These are phyloP conservation scores for Aureobasidium sp. DNA, from an alignment of 2,329 filamentous ascomycete species.

Conservation along the genomic window DNA sequence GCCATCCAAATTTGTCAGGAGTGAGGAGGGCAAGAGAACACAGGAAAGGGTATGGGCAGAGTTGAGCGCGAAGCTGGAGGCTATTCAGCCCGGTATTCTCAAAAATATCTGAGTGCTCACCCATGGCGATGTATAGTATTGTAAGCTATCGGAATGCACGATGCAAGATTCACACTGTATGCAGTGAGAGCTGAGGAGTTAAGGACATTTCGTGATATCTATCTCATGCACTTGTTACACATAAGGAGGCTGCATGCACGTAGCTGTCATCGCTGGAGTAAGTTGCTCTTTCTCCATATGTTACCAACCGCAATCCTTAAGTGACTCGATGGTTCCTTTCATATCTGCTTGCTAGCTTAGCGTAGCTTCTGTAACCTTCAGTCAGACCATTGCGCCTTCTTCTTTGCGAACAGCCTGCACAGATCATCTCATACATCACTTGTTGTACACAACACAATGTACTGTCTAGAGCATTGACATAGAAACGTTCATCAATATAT, in stretches of 20 bases:
- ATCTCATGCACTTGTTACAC: too few relatives aligned
- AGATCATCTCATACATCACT: too few relatives aligned
- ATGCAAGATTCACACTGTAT: too few relatives aligned
- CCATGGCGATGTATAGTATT: not conserved
- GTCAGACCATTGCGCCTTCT: not conserved
- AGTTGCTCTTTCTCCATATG: too few relatives aligned
- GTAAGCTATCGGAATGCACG: too few relatives aligned
- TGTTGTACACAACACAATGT: not conserved
- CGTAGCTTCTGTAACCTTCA: not conserved
- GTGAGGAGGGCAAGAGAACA: constrained; percentile 30
- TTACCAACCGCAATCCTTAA: too few relatives aligned
- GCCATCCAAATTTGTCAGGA: constrained; percentile 30
- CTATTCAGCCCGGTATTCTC: constrained; percentile 30
- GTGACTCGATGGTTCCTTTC: not conserved
- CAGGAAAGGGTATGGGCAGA: constrained; percentile 37
- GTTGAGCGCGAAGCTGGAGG: constrained; percentile 33
- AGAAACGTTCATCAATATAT: not conserved
- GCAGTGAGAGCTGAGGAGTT: too few relatives aligned
- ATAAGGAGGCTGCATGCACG: too few relatives aligned
- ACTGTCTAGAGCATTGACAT: too few relatives aligned
- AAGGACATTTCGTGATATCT: too few relatives aligned
- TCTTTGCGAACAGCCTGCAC: not conserved
- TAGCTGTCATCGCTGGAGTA: too few relatives aligned
- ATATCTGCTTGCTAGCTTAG: not conserved
- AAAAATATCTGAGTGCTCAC: constrained; percentile 15